phyloP scores from a whole-genome alignment of 208 protist genomes.

The Trypanosoma platydactyli region DNA sequence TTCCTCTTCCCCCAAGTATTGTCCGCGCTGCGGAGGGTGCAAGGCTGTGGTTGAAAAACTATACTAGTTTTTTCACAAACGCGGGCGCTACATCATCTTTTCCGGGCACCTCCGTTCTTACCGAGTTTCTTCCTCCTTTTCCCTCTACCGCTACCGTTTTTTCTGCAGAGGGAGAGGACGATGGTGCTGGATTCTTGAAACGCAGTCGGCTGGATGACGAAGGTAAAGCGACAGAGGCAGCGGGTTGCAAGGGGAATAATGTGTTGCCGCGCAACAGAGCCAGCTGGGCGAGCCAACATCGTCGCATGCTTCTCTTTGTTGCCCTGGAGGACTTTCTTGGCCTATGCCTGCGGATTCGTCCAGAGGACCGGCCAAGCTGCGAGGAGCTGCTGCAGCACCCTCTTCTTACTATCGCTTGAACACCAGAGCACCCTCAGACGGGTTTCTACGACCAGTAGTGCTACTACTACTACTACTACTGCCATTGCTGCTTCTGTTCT shows the following conservation, averaged over 20 bases:
- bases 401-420: constrained; percentile 42
- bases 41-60: constrained; percentile 28
- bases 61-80: not conserved
- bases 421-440: not conserved
- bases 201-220: not conserved
- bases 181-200: not conserved
- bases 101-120: not conserved
- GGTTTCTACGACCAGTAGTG: too few species aligned
- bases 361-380: constrained; percentile 59
- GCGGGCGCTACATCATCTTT: not conserved
- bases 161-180: not conserved
- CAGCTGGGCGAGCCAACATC: not conserved
- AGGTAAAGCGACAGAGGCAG: not conserved
- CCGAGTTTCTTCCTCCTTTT: not conserved
- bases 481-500: too few species aligned
- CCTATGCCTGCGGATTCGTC: constrained; percentile 53
- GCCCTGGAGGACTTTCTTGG: constrained; percentile 56
- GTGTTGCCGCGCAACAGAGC: not conserved
- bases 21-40: constrained; percentile 42
- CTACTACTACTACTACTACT: too few species aligned
- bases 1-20: constrained; percentile 70
- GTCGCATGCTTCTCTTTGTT: constrained; percentile 44
- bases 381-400: constrained; percentile 69
- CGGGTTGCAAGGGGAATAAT: not conserved
- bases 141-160: not conserved